phyloP scores from a whole-genome alignment of 2,329 filamentous ascomycete genomes.

The Cladosporium cucumerinum region DNA sequence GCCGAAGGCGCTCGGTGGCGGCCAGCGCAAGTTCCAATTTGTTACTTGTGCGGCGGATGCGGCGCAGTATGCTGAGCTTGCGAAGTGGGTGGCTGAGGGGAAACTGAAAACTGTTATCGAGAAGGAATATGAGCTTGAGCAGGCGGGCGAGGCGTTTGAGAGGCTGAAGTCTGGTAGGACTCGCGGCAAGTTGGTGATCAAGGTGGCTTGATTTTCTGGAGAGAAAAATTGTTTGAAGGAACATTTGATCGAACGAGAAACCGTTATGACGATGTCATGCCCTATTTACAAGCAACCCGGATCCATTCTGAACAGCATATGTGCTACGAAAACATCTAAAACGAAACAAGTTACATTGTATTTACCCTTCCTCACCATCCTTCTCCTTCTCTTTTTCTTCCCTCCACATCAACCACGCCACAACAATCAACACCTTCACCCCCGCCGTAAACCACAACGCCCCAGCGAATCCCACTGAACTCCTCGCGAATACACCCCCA shows the following conservation, averaged over 20 bases:
- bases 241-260: neutral
- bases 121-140: conserved; percentile 53
- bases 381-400: conserved; percentile 26
- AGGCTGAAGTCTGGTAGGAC: conserved; percentile 55
- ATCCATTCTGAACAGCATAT: neutral
- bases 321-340: neutral
- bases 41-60: conserved; percentile 38
- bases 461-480: conserved; percentile 47
- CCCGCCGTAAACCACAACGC: conserved; percentile 44
- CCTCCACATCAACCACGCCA: conserved; percentile 40
- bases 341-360: neutral
- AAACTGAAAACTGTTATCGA: conserved; percentile 58
- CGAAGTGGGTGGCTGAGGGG: conserved; percentile 55
- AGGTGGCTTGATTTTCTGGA: conserved; percentile 18
- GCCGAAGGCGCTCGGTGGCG: conserved; percentile 51
- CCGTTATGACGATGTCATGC: neutral
- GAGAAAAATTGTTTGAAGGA: neutral
- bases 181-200: conserved; percentile 58
- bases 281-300: neutral
- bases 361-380: neutral
- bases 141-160: conserved; percentile 56
- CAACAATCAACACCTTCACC: conserved; percentile 35
- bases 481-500: conserved; percentile 53
- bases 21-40: conserved; percentile 44
- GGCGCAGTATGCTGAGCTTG: conserved; percentile 51